Evolutionary conservation across 768 basidiomycete genomes (phyloP).

Genomic region (Hygrophoropsis aurantiaca): DNA sequence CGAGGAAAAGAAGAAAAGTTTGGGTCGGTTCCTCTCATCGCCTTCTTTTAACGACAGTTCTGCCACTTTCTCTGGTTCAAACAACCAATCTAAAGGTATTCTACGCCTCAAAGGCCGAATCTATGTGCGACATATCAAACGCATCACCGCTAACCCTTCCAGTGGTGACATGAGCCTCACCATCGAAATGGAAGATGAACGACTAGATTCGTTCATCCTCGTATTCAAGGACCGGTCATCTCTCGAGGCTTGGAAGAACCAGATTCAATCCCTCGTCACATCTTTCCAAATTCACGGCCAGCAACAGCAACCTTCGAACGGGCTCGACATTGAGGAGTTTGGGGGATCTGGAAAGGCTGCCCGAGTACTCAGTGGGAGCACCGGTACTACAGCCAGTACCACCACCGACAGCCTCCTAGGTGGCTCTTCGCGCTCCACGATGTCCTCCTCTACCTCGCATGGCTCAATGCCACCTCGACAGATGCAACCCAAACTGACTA

Average conservation of each 20-base stretch:
- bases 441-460: slow-evolving; percentile 75
- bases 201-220: slow-evolving; percentile 91
- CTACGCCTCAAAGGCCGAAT: slow-evolving; percentile 93
- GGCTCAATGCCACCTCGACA: slow-evolving; percentile 44
- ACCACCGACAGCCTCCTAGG: slow-evolving; percentile 65
- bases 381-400: slow-evolving; percentile 57
- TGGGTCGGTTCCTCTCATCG: slow-evolving; percentile 73
- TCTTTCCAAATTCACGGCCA: slow-evolving; percentile 62
- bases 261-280: slow-evolving; percentile 76
- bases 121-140: slow-evolving; percentile 92
- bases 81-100: slow-evolving; percentile 55
- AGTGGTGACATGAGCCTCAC: slow-evolving; percentile 89
- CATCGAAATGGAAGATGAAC: slow-evolving; percentile 96
- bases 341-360: slow-evolving; percentile 74
- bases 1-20: slow-evolving; percentile 87
- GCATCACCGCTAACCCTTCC: slow-evolving; percentile 77
- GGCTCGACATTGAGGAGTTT: slow-evolving; percentile 70
- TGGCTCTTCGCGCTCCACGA: slow-evolving; percentile 62
- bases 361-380: slow-evolving; percentile 79
- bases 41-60: slow-evolving; percentile 53
- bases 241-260: slow-evolving; percentile 85
- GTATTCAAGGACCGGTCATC: slow-evolving; percentile 91
- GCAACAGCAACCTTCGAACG: slow-evolving; percentile 29
- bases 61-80: slow-evolving; percentile 36
- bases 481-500: slow-evolving; percentile 49